phyloP scores from a whole-genome alignment of 1,284 basidiomycete genomes.

The Wolfiporia cocos region DNA sequence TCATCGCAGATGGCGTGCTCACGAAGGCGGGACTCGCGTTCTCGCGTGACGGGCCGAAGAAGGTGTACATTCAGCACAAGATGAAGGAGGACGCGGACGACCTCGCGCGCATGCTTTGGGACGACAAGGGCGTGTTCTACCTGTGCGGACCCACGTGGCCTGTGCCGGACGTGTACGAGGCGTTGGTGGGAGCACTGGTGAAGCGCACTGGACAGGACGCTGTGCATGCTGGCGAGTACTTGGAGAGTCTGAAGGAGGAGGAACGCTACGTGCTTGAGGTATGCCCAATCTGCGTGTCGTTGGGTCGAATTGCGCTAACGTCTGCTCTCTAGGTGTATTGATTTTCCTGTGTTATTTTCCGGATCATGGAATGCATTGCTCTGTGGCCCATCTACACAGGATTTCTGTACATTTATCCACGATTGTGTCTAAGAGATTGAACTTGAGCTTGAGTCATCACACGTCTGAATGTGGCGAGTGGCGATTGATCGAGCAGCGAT shows the following conservation, averaged over 20 bases:
- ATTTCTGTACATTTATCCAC: no score
- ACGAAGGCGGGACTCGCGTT: conserved; percentile 92
- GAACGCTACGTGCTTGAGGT: conserved; percentile 98
- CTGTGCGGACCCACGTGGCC: conserved; percentile 99
- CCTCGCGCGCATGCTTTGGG: conserved; percentile 70
- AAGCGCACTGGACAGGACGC: conserved; percentile 66
- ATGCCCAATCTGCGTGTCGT: conserved; percentile 15
- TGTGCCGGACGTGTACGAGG: conserved; percentile 94
- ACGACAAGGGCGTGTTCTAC: conserved; percentile 84
- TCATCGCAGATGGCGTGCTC: conserved; percentile 79
- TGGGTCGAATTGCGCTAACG: background rate
- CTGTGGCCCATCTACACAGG: no score
- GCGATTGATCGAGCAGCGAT: no score
- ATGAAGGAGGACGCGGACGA: conserved; percentile 86
- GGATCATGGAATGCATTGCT: no score
- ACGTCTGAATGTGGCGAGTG: no score
- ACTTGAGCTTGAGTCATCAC: no score
- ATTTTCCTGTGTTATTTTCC: no score
- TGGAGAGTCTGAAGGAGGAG: conserved; percentile 93
- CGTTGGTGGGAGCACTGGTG: conserved; percentile 76
- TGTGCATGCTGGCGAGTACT: conserved; percentile 72
- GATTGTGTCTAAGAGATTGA: no score
- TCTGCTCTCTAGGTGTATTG: conserved; percentile 7
- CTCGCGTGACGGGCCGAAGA: conserved; percentile 88
- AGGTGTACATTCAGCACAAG: conserved; percentile 99